Evolutionary conservation across 2,329 filamentous ascomycete species (phyloP), one percentile per base, ranked within the genome.

Genomic region (Penicillium sp.): DNA sequence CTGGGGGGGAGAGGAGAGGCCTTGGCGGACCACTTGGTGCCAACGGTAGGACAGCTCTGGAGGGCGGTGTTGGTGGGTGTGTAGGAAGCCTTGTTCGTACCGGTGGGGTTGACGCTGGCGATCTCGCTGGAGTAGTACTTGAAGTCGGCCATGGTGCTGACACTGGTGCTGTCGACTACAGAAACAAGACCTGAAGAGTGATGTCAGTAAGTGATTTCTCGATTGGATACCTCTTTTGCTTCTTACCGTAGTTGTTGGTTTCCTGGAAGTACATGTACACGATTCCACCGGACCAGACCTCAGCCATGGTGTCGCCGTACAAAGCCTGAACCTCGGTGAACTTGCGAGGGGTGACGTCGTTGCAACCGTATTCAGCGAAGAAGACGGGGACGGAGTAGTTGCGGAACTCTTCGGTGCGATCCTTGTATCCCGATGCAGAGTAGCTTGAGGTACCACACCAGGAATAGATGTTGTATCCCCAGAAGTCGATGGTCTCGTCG

Each of bases 391-490:
- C 90, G 11, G 89, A 90, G 82, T 93, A 97, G 71, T 87, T 85
- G 56, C 81, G 75, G 79, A 96, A 97, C 78, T 96, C 92, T 59
- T 89, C 77, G 63, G 91, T 91, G 72, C 92, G 88, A 55, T 85
- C 81, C 60, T 87, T 82, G 77, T 92, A 97, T 50, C 90, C 90
- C 1, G 93, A 96, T 56, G 82, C 71, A 29, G 80, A 69, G 78
- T 89, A 93, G 65, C 81, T 85, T 69, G 89, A 95, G 66, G 91
- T 73, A 62, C 92, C 93, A 73, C 93, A 97, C 93, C 93, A 97
- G 42, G 91, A 95, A 84, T 97, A 97, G 78, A 97, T 95, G 82
- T 97, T 97, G 86, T 97, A 96, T 57, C 93, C 93, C 91, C 91
- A 97, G 82, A 93, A 97, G 76, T 97, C 93, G 62, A 97, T 94